Evolutionary conservation across 495 filamentous ascomycete genomes (phyloP), one percentile per base, ranked within the genome.

Genomic region (Tetracladium marchalianum): DNA sequence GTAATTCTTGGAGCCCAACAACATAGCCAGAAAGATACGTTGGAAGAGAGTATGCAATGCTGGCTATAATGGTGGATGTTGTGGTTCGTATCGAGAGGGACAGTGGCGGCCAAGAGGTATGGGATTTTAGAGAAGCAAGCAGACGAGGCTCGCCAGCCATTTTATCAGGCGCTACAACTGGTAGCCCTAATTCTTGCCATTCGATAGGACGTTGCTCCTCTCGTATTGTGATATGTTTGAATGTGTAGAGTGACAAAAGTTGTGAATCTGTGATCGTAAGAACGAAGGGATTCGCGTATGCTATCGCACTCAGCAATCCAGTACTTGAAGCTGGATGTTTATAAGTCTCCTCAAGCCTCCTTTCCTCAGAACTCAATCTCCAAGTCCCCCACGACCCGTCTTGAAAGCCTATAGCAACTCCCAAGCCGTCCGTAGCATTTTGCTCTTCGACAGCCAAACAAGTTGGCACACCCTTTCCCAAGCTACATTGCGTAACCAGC

Each of bases 1-100:
- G 80, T 17, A 95, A 61, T 60, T 96, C 90, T 65, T 98, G 92
- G 15, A 96, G 77, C 0, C 88, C 90, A 9, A 95, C 71, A 8
- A 86, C 86, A 87, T 89, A 98, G 13, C 88, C 88, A 41, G 70
- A 69, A 10, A 72, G 62, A 35, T 78, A 84, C 2, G 75, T 76
- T 31, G 77, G 77, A 51, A 84, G 70, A 0, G 83, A 81, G 62
- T 95, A 97, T 5, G 90, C 90, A 42, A 97, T 84, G 10, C 85
- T 88, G 1, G 85, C 82, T 8, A 85, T 72, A 5, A 89, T 77
- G 11, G 73, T 71, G 5, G 67, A 62, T 0, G 73, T 53, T 16
- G 75, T 77, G 35, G 70, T 66, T 11, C 87, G 75, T 35, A 98
- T 71, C 5, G 86, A 87, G 16, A 95, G 67, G 11, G 87, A 82